phyloP scores from a whole-genome alignment of 768 basidiomycete species.

The Leccinum rimulosum region DNA sequence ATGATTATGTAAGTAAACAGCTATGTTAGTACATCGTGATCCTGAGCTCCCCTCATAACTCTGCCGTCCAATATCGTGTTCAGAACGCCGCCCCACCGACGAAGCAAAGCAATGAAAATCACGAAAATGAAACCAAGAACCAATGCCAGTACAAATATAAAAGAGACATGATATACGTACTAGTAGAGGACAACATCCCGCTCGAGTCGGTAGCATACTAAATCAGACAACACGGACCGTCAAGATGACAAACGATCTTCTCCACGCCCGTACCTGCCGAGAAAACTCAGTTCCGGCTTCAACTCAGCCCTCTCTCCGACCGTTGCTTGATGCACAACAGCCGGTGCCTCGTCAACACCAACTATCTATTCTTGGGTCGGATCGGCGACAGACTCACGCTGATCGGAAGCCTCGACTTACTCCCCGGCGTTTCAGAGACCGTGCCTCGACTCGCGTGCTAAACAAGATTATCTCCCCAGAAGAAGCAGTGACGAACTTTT shows the following conservation, averaged over 20 bases:
- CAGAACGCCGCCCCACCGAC: too few relatives aligned
- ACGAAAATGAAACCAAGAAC: too few relatives aligned
- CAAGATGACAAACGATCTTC: constrained; percentile 47
- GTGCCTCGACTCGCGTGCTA: constrained; percentile 51
- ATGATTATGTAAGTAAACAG: too few relatives aligned
- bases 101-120: too few relatives aligned
- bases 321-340: constrained; percentile 55
- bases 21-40: too few relatives aligned
- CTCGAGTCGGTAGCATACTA: too few relatives aligned
- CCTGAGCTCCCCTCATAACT: too few relatives aligned
- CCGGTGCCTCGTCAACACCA: constrained; percentile 56
- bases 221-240: constrained; percentile 42
- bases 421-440: constrained; percentile 53
- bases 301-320: constrained; percentile 37
- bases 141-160: too few relatives aligned
- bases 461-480: constrained; percentile 48
- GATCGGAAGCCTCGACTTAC: constrained; percentile 50
- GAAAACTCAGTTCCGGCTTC: constrained; percentile 49
- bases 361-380: constrained; percentile 50
- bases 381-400: constrained; percentile 46
- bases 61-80: too few relatives aligned
- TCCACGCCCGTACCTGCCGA: constrained; percentile 8
- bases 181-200: too few relatives aligned
- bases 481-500: constrained; percentile 37
- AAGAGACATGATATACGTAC: too few relatives aligned